Conservation (phyloP, 257 asterid genomes). For the Catharanthus roseus region DNA sequence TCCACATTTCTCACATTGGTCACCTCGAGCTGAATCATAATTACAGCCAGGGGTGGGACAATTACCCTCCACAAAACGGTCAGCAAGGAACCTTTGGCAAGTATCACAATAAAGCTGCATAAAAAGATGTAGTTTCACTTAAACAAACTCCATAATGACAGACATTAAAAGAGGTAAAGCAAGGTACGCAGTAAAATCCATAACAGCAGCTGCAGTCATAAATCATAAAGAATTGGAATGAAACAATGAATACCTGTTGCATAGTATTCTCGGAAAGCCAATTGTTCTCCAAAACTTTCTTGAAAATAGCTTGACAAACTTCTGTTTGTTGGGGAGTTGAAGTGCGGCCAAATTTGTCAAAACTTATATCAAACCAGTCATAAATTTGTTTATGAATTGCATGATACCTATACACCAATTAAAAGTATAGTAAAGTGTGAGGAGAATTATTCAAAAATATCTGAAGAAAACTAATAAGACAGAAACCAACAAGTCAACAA, state of each 20-base stretch:
- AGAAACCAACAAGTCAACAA: background rate
- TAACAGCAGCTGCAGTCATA: conserved; percentile 2
- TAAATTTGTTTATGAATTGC: conserved; percentile 77
- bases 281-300: conserved; percentile 57
- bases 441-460: background rate
- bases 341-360: conserved; percentile 91
- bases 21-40: conserved; percentile 90
- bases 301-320: conserved; percentile 80
- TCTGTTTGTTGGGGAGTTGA: conserved; percentile 86
- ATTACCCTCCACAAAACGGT: conserved; percentile 79
- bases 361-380: conserved; percentile 76
- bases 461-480: background rate
- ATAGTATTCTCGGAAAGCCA: conserved; percentile 77
- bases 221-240: background rate
- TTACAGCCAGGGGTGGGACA: conserved; percentile 81
- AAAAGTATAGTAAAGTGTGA: background rate
- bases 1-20: conserved; percentile 87
- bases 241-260: conserved; percentile 63
- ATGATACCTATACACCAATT: conserved; percentile 46
- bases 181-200: background rate
- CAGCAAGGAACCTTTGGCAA: conserved; percentile 76
- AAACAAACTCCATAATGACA: conserved; percentile 10
- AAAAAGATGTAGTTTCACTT: conserved; percentile 2
- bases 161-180: background rate
- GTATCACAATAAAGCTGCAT: conserved; percentile 73